These are phyloP conservation scores for Alternaria metachromatica DNA, from an alignment of 2,329 filamentous ascomycete genomes.

Conservation along the genomic window DNA sequence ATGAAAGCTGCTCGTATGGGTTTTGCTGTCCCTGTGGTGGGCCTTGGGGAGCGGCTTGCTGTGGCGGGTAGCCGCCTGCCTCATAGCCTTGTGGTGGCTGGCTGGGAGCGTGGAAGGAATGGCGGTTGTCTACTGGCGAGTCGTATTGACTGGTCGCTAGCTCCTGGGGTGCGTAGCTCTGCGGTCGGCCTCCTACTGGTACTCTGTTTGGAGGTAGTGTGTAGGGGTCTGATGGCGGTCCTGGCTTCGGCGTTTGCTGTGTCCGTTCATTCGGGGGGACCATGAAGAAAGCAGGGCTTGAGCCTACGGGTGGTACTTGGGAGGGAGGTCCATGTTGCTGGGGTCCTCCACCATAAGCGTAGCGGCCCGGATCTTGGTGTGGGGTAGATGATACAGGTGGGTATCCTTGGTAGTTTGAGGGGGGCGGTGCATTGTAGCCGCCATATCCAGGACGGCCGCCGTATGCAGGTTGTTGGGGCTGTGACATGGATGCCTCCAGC, in stretches of 20 bases:
- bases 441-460: conserved; percentile 64
- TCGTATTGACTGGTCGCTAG: conserved; percentile 56
- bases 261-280: conserved; percentile 41
- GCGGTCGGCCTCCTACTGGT: conserved; percentile 41
- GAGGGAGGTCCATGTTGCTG: conserved; percentile 42
- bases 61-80: conserved; percentile 33
- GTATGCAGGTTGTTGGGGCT: conserved; percentile 81
- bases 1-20: conserved; percentile 37
- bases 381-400: conserved; percentile 43
- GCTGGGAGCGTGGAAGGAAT: conserved; percentile 44
- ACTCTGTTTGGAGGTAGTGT: conserved; percentile 47
- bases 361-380: conserved; percentile 42
- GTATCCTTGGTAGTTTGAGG: conserved; percentile 40
- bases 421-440: conserved; percentile 43
- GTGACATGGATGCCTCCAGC: conserved; percentile 95
- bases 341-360: conserved; percentile 39
- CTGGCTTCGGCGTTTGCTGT: conserved; percentile 41
- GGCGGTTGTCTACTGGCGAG: conserved; percentile 54
- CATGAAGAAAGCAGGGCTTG: conserved; percentile 50
- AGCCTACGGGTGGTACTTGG: conserved; percentile 49
- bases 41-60: conserved; percentile 24
- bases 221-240: conserved; percentile 46
- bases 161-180: conserved; percentile 55
- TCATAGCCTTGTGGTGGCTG: conserved; percentile 36
- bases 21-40: conserved; percentile 28